Base-by-base conservation (phyloP, 106 monocot species). In the Gastrodia elata region DNA sequence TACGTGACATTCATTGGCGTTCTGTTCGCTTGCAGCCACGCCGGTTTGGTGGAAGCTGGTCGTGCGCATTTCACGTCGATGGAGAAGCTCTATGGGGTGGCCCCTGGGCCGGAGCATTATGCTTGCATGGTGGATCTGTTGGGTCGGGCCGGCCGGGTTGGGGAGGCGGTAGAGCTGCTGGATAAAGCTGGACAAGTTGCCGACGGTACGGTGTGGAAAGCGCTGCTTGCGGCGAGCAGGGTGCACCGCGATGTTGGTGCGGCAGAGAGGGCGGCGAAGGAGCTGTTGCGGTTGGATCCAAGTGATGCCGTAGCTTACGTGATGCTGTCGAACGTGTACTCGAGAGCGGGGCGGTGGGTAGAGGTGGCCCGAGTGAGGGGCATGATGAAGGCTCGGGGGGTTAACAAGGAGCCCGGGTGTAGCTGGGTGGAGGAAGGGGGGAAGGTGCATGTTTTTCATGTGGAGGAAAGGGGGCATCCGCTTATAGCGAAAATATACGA, bases 1-100 rank as follows among this genome's bases (percentile, higher is more conserved):
- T 82, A 83, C 26, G 73, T 88, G n/a, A 86, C 88, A 0, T 88
- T 88, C 76, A 82, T 88, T 39, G 84, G 82, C 1, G 32, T 88
- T 16, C 59, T 92, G 14, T 92, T 84, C 44, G 88, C 88, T 1
- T 92, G 88, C 38, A 88, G 88, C 80, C 91, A 88, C 42, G 82
- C 83, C 1, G 88, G 91, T 10, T 32, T 88, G 49, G 77, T 80
- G 25, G 82, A 82, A 0, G 69, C 57, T 20, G 91, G 83, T 6
- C 71, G 43, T 11, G 49, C 44, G 0, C 28, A 84, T 55, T 86
- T 88, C 64, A 64, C 84, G 11, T 80, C 86, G 15, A 88, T 92
- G 91, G 78, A 76, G 40, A 16, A 1, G 13, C 68, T 41, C 24
- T 71, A 92, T 65, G 40, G 80, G 0, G 72, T 92, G 8, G 7